phyloP scores from a whole-genome alignment of 331 rosid species.

The Quercus phellos region DNA sequence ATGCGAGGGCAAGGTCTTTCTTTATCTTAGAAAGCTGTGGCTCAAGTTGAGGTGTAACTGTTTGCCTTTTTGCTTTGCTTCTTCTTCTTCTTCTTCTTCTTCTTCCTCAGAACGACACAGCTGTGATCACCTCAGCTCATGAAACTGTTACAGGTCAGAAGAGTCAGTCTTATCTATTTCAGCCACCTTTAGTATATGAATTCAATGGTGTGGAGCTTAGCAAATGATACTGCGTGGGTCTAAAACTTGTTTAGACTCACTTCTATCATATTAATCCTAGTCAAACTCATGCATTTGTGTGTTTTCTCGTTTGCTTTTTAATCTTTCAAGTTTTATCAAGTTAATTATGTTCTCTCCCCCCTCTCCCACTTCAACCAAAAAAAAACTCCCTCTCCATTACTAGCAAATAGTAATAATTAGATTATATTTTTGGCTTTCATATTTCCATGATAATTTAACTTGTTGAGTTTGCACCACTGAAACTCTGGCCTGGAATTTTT shows the following conservation, averaged over 20 bases:
- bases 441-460: too few species aligned
- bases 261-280: background rate
- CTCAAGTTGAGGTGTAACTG: conserved; percentile 16
- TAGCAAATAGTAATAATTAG: background rate
- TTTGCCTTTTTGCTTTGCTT: conserved; percentile 17
- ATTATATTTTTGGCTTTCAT: too few species aligned
- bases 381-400: background rate
- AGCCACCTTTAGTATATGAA: background rate
- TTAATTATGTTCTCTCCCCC: background rate
- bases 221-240: background rate
- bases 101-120: conserved; percentile 4
- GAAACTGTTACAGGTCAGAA: conserved; percentile 34
- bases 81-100: conserved; percentile 23
- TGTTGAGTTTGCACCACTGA: too few species aligned
- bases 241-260: background rate
- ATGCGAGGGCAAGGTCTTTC: conserved; percentile 48
- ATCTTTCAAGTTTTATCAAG: too few species aligned
- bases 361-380: background rate
- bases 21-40: conserved; percentile 31
- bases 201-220: background rate
- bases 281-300: background rate
- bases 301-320: too few species aligned
- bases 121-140: conserved; percentile 19
- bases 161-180: conserved; percentile 10
- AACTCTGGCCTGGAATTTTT: background rate